Conservation (phyloP, 306 rosid genomes). For the Trifolium fragiferum region DNA sequence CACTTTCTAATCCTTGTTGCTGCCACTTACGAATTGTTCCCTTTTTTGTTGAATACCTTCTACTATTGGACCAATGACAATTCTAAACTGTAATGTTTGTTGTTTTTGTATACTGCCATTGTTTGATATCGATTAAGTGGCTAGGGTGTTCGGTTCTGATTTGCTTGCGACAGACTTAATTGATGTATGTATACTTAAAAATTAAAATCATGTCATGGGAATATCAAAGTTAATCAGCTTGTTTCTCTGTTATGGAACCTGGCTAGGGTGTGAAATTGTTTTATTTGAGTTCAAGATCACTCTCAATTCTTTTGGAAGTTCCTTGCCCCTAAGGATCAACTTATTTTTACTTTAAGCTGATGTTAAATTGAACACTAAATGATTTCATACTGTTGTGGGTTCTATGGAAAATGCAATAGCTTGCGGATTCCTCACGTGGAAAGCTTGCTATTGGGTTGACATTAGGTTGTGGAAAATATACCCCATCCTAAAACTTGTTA, state of each 20-base stretch:
- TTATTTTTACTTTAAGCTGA: background rate
- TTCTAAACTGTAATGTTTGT: background rate
- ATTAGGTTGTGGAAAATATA: background rate
- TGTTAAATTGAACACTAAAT: background rate
- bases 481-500: background rate
- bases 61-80: slow-evolving; percentile 6
- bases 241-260: background rate
- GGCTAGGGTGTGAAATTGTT: background rate
- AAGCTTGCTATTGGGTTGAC: background rate
- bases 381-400: background rate
- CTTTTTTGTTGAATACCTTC: background rate
- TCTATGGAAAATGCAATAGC: background rate
- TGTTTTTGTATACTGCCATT: background rate
- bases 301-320: background rate
- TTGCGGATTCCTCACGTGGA: background rate
- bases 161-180: background rate
- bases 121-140: slow-evolving; percentile 5
- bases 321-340: background rate
- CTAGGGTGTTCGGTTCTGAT: slow-evolving; percentile 7
- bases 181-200: background rate
- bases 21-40: background rate
- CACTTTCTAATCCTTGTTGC: background rate
- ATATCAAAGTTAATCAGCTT: background rate
- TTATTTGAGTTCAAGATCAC: background rate
- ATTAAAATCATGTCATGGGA: no score